Conservation (phyloP, 768 basidiomycete species). For the Porpolomopsis calyptriformis region DNA sequence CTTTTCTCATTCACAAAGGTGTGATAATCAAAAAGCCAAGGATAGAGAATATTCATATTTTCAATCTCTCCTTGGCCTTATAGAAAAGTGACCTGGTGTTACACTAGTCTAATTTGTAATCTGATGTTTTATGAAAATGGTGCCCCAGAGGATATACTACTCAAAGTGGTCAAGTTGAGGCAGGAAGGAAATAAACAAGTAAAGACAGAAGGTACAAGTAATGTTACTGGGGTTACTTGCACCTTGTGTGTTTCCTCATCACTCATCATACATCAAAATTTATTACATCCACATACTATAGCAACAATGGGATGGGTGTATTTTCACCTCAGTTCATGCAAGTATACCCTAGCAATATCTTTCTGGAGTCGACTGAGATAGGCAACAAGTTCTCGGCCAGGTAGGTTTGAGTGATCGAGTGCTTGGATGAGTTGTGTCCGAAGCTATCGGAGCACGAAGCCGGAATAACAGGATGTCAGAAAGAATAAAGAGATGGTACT, state of each 20-base stretch:
- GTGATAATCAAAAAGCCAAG: conserved; percentile 10
- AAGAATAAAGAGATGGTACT: neutral
- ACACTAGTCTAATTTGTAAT: too few relatives aligned
- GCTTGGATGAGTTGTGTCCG: conserved; percentile 68
- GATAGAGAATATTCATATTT: conserved; percentile 9
- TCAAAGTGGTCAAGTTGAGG: too few relatives aligned
- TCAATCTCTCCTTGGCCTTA: conserved; percentile 8
- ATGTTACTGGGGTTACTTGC: too few relatives aligned
- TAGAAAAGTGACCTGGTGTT: neutral
- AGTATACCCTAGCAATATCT: conserved; percentile 52
- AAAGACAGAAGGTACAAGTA: too few relatives aligned
- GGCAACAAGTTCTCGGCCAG: conserved; percentile 53
- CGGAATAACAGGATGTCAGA: neutral
- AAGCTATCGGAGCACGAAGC: conserved; percentile 33
- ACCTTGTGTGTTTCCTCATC: too few relatives aligned
- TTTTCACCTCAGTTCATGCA: too few relatives aligned
- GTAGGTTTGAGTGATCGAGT: conserved; percentile 60
- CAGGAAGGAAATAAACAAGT: too few relatives aligned
- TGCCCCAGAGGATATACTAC: too few relatives aligned
- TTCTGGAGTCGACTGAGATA: conserved; percentile 63
- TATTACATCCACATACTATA: too few relatives aligned
- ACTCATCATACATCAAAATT: too few relatives aligned
- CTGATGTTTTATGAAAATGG: too few relatives aligned
- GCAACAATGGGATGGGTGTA: too few relatives aligned
- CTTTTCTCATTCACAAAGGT: conserved; percentile 10